Base-by-base conservation (phyloP, 192 early-diverging fungal genomes). In the Entophlyctis helioformis region DNA sequence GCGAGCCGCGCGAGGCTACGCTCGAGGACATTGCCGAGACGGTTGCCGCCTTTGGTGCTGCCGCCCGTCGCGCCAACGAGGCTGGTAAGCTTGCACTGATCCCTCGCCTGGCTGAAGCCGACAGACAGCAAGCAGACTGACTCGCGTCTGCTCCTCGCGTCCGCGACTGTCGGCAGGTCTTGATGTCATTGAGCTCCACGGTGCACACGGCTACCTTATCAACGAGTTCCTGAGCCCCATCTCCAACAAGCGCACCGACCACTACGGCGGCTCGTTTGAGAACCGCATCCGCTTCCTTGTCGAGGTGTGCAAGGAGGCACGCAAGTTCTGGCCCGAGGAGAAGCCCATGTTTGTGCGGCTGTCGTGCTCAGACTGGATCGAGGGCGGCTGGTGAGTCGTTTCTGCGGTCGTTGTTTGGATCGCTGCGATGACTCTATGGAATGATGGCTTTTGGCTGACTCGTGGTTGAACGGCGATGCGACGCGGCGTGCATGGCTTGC, bases 191-290 rank as follows among this genome's bases (percentile, higher is more conserved):
- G 93, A 97, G 60, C 64, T 97, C 19, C 91, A 94, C 44, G 75
- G 64, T 39, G 89, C 93, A 2, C 89, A 95, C 58, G 91, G 95
- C 2, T 96, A 93, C 56, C 60, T 96, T n/a, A 51, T 87, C 38
- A 72, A 83, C 60, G 67, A 82, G 56, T 95, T 96, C 53, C 56
- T 94, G 12, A 87, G 85, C 11, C 78, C 85, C 2, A 49, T 84
- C 16, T 67, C 78, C 46, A 96, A 97, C 66, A 48, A 71, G 26
- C 83, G 95, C 42, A 84, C 82, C 0, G 95, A 98, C 56, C 45
- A 83, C 41, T 98, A 93, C 58, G 89, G 89, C 26, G 91, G 92
- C 0, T 77, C 79, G 3, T 74, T 94, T 24, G 84, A 89, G 48
- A 93, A 96, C 70, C 82, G 92, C 33, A 39, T 44, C 32, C 39